Evolutionary conservation across 2,329 filamentous ascomycete species (phyloP).

Genomic region (Beauveria caledonica): DNA sequence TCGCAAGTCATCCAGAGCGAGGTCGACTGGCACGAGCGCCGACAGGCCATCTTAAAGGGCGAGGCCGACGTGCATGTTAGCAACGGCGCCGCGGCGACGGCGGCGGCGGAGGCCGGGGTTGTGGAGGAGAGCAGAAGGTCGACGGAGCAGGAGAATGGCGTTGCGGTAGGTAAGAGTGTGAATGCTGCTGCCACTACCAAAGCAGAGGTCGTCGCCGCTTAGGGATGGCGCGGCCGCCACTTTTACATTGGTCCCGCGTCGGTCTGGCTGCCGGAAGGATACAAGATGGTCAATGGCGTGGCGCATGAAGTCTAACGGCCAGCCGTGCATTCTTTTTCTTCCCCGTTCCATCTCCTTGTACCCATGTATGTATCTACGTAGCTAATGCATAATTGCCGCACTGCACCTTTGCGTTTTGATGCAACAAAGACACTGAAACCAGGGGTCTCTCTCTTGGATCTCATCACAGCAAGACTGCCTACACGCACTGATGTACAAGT

Average conservation of each 20-base stretch:
- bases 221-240: background rate
- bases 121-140: background rate
- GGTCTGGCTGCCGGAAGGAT: background rate
- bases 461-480: no score
- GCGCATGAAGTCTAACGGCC: background rate
- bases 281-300: background rate
- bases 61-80: slow-evolving; percentile 33
- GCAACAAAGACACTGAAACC: no score
- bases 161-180: background rate
- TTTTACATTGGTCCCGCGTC: background rate
- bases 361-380: no score
- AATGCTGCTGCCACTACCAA: background rate
- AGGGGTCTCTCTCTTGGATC: no score
- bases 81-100: background rate
- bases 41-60: slow-evolving; percentile 45
- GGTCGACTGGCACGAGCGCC: slow-evolving; percentile 54
- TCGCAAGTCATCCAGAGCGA: slow-evolving; percentile 63
- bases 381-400: no score
- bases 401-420: no score
- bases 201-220: background rate
- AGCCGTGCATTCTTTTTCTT: no score
- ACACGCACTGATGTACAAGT: no score
- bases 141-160: background rate
- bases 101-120: background rate
- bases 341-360: no score